Evolutionary conservation across 169 alveolate species (phyloP), one percentile per base, ranked within the genome.

Genomic region (Plasmodium billcollinsi): DNA sequence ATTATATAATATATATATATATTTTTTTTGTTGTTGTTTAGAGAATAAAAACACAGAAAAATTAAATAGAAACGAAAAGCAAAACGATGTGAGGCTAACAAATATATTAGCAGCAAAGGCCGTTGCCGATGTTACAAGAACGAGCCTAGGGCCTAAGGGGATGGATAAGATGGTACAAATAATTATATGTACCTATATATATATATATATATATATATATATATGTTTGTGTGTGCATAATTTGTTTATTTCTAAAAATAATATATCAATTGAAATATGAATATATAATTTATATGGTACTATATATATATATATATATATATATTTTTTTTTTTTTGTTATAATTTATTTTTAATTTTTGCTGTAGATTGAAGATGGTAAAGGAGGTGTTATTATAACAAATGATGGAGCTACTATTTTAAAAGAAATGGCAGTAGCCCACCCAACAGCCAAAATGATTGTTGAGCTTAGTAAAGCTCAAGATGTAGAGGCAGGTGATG

Each of bases 401-500:
- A 99, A 99, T 92, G 99, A 99, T 90, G 99, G 99, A n/a, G 99
- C 99, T 7, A 99, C 99, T 0, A 98, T 99, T 26, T 95, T 99
- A 15, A 97, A 97, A 88, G 98, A 98, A 91, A 95, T 98, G 97
- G 97, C 98, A 58, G 98, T 98, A 52, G 96, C 97, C 47, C 99
- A 98, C 80, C 99, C 99, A 6, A 97, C 99, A 15, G 99, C 99
- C 12, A 97, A 97, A 93, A 98, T 98, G 99, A 94, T 98, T 73
- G 99, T 98, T 66, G 99, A 99, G 91, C 96, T 98, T 86, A 97
- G 99, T 61, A 97, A 98, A 94, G 98, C 99, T 24, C 99, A 99
- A 95, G 99, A 99, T 93, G 97, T 98, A 50, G 99, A 98, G 83
- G 99, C 99, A 9, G 99, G 99, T 7, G 99, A 99, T 88, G 99